These are phyloP conservation scores for Plasmodium gaboni DNA, from an alignment of 169 alveolate genomes.

Conservation along the genomic window DNA sequence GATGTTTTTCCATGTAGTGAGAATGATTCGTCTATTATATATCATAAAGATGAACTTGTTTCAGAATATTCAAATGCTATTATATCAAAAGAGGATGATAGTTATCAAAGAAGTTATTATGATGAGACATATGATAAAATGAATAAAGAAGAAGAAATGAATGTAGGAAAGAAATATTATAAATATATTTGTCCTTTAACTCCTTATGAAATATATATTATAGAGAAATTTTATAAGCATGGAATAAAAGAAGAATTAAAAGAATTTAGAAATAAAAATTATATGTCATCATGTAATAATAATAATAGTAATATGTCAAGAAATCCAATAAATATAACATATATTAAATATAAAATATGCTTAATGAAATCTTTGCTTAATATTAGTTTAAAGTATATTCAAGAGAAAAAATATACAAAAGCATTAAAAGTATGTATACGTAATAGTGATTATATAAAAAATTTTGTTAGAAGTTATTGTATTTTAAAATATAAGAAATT, in stretches of 20 bases:
- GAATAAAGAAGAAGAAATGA: slow-evolving; percentile 12
- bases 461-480: slow-evolving; percentile 56
- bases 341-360: slow-evolving; percentile 48
- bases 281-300: background rate
- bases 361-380: slow-evolving; percentile 37
- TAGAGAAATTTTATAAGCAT: slow-evolving; percentile 18
- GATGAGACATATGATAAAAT: background rate
- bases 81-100: too few species aligned
- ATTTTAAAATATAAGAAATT: slow-evolving; percentile 9
- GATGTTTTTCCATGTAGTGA: too few species aligned
- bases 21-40: too few species aligned
- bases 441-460: slow-evolving; percentile 27
- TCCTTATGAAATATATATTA: slow-evolving; percentile 61
- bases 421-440: slow-evolving; percentile 48
- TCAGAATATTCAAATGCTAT: too few species aligned
- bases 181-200: slow-evolving; percentile 43
- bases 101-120: too few species aligned
- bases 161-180: slow-evolving; percentile 25
- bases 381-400: slow-evolving; percentile 22
- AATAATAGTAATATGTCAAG: background rate
- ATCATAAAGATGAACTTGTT: too few species aligned
- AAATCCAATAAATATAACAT: slow-evolving; percentile 21
- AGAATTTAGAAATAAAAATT: slow-evolving; percentile 38
- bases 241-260: slow-evolving; percentile 53
- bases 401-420: slow-evolving; percentile 47